Evolutionary conservation across 179 eudicot genomes (phyloP), one percentile per base, ranked within the genome.

Genomic region (Silene vulgaris): DNA sequence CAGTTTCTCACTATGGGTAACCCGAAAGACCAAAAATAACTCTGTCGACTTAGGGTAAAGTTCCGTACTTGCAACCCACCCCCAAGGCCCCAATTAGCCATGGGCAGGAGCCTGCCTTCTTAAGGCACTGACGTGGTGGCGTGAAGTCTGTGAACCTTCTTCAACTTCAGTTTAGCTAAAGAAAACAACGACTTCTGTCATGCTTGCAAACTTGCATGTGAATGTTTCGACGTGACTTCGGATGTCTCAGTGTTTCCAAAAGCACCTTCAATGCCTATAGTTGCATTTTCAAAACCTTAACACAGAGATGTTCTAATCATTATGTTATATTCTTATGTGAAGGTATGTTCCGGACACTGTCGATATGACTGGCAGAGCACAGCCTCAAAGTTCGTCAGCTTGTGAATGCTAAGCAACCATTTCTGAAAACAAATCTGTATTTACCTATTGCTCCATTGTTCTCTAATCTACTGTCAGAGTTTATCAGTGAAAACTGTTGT

Each of bases 341-440:
- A 85, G 88, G 83, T 85, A 85, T 69, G 67, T 85, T 26, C 88
- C 88, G 4, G 86, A 85, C 74, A 85, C 88, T 29, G 40, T 85
- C 3, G 88, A 85, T 21, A 82, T 85, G 82, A 67, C 82, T 19
- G 78, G 84, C 60, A 68, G 84, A 48, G 79, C 77, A 23, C 82
- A 74, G 21, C 65, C 78, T 19, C 88, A 60, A 78, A 82, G 82
- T 35, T 80, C 86, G 43, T 78, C 84, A 23, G 86, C 75, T 61
- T 85, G 88, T 67, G 88, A 85, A 75, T 85, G 88, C 67, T 85
- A 28, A 80, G 67, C 63, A 45, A 62, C 65, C 37, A 70, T 72
- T 30, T 52, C 4, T 37, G 76, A 21, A 19, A 19, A 71, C 35
- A 28, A 69, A 37, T 17, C 72, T 63, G 72, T 30, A 30, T 43